Evolutionary conservation across 1,284 basidiomycete species (phyloP).

Genomic region (Papiliotrema terrestris): DNA sequence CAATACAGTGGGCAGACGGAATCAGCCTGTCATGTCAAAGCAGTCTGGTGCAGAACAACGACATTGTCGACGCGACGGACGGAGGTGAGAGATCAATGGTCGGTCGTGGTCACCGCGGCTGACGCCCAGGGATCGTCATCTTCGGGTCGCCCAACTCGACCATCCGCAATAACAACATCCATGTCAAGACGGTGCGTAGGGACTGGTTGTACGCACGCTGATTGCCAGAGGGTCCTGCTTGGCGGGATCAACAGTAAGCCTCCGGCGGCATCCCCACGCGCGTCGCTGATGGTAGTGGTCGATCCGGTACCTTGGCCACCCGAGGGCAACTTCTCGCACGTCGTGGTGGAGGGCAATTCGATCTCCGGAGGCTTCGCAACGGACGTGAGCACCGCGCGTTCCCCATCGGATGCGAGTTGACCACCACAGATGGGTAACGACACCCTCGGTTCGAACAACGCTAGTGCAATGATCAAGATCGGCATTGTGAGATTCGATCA

Average conservation of each 20-base stretch:
- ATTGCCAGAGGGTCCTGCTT: slow-evolving; percentile 55
- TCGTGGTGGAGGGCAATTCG: slow-evolving; percentile 66
- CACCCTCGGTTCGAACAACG: slow-evolving; percentile 26
- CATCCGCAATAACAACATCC: slow-evolving; percentile 72
- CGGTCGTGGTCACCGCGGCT: background rate
- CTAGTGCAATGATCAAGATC: slow-evolving; percentile 39
- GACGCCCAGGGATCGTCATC: slow-evolving; percentile 60
- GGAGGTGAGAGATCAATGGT: slow-evolving; percentile 11
- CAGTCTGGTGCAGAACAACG: slow-evolving; percentile 65
- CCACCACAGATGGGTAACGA: slow-evolving; percentile 20
- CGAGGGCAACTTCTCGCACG: slow-evolving; percentile 63
- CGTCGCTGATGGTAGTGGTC: slow-evolving; percentile 53
- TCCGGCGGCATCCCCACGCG: background rate
- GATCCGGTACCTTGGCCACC: slow-evolving; percentile 66
- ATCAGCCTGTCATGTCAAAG: slow-evolving; percentile 72
- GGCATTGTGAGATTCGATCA: slow-evolving; percentile 23
- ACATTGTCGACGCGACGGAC: slow-evolving; percentile 67
- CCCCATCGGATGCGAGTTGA: background rate
- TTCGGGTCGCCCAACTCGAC: slow-evolving; percentile 75
- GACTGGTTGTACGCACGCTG: background rate
- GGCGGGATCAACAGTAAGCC: slow-evolving; percentile 61
- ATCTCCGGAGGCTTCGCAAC: slow-evolving; percentile 51
- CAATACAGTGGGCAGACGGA: slow-evolving; percentile 68
- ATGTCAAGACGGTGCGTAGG: slow-evolving; percentile 55
- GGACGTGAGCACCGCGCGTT: slow-evolving; percentile 8